A percentile compares a stretch with the other conserved stretches of the same genome.
These are phyloP conservation scores for Camelina neglecta DNA, from an alignment of 345 rosid genomes.

Conservation along the genomic window DNA sequence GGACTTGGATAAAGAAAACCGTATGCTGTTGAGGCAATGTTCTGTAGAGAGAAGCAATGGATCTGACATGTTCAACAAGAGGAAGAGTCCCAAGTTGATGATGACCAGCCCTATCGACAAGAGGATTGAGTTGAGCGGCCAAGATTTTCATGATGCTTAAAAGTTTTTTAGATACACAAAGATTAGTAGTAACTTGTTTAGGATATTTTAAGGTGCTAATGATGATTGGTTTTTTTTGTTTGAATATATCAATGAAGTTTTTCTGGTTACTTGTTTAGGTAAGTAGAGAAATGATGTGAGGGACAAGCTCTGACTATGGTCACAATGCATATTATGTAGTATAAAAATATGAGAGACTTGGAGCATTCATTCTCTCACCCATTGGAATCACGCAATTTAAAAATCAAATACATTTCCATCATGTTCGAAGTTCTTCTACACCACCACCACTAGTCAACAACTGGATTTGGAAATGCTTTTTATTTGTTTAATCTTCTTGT, in stretches of 20 bases:
- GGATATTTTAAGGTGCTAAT: background rate
- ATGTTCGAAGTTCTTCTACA: background rate
- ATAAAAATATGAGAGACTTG: conserved; percentile 8
- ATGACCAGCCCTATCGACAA: conserved; percentile 26
- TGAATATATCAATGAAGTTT: background rate
- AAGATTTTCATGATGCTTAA: background rate
- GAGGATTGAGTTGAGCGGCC: conserved; percentile 19
- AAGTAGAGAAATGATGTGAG: conserved; percentile 18
- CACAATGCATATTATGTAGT: background rate
- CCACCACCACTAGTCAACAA: background rate
- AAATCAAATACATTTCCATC: background rate
- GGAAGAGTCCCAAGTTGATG: background rate
- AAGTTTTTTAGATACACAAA: background rate
- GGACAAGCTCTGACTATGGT: conserved; percentile 25
- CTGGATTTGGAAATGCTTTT: background rate
- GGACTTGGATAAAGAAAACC: conserved; percentile 21
- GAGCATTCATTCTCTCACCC: background rate
- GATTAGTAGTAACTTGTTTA: background rate
- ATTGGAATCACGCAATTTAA: background rate
- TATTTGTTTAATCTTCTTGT: too few species aligned
- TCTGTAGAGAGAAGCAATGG: conserved; percentile 24
- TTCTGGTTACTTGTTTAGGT: background rate
- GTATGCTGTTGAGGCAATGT: conserved; percentile 24
- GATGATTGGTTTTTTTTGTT: conserved; percentile 11
- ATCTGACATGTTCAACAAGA: conserved; percentile 7